phyloP scores from a whole-genome alignment of 73 alveolate genomes.

The Blepharisma japonicum region DNA sequence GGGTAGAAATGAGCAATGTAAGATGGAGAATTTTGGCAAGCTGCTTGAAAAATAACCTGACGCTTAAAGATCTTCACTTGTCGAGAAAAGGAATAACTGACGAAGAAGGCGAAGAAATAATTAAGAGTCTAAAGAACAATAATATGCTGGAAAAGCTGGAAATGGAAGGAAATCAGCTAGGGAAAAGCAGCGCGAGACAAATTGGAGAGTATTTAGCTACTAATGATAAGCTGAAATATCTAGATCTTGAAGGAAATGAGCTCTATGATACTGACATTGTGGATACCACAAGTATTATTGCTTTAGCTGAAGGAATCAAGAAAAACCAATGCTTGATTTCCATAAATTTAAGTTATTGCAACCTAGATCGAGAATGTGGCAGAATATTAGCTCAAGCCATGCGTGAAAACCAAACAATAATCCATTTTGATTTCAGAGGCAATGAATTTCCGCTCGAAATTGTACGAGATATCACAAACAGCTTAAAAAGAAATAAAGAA shows the following conservation, averaged over 20 bases:
- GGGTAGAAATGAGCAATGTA: conserved; percentile 21
- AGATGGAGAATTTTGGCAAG: conserved; percentile 33
- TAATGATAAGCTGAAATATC: conserved; percentile 39
- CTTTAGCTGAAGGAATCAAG: conserved; percentile 43
- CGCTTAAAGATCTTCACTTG: conserved; percentile 17
- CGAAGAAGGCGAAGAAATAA: conserved; percentile 39
- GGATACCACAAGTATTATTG: conserved; percentile 42
- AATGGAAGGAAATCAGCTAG: conserved; percentile 51
- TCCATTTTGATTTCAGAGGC: conserved; percentile 43
- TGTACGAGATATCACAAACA: conserved; percentile 43
- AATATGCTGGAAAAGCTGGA: conserved; percentile 54
- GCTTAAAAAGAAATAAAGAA: conserved; percentile 52
- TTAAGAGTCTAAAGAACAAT: conserved; percentile 43
- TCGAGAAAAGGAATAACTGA: conserved; percentile 8
- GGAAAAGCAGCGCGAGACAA: conserved; percentile 38
- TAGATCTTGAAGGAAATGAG: conserved; percentile 60
- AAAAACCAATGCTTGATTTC: conserved; percentile 43
- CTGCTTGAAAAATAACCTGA: neutral
- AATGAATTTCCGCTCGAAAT: conserved; percentile 44
- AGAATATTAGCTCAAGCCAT: conserved; percentile 35
- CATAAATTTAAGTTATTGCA: conserved; percentile 39
- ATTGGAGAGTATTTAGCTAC: conserved; percentile 44
- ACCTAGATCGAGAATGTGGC: conserved; percentile 52
- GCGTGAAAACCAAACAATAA: conserved; percentile 35
- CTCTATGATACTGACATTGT: conserved; percentile 36